Base-by-base conservation (phyloP, 371 early-diverging fungal genomes). In the Fennellomyces sp. region DNA sequence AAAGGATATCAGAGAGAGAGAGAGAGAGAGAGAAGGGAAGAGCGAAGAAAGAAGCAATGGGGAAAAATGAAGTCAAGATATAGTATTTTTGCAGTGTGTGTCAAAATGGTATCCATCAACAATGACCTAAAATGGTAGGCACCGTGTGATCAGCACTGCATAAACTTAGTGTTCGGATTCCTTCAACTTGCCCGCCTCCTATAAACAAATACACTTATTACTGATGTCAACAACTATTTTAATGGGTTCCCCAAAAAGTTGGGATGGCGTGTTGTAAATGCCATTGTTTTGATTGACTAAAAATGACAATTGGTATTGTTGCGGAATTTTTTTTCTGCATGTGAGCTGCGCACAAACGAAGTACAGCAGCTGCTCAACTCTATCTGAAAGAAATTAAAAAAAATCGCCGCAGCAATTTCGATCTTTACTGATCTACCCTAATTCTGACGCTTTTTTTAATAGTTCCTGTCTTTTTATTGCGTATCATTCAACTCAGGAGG, bases 1-100 rank as follows among this genome's bases (percentile, higher is more conserved):
- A 59, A 48, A 25, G 29, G 36, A 54, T 53, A 60, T 21, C 59
- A 59, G 59, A 56, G 13, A 49, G 53, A 21, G 38, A 27, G 23
- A 15, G 35, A 45, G 53, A 13, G 54, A 42, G 17, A 56, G 12
- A 56, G 41, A 41, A 47, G 26, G 29, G 25, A 52, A 8, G 8
- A 36, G 11, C n/a, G 19, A 27, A 35, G 28, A 19, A 21, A 27
- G 53, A 36, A 38, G 27, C 12, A 26, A n/a, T n/a, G 4, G 25
- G 25, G 12, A 3, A 45, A 13, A 26, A 58, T 25, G 15, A 27
- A 50, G 25, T 23, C n/a, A 48, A 31, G 23, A 26, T 45, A 21
- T 28, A 45, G n/a, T 12, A 19, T 5, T 30, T 33, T 26, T 41
- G 15, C 6, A 36, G 7, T 23, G 19, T 31, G 29, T 25, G 27